Evolutionary conservation across 768 basidiomycete species (phyloP).

Genomic region (Clavaria fumosa): DNA sequence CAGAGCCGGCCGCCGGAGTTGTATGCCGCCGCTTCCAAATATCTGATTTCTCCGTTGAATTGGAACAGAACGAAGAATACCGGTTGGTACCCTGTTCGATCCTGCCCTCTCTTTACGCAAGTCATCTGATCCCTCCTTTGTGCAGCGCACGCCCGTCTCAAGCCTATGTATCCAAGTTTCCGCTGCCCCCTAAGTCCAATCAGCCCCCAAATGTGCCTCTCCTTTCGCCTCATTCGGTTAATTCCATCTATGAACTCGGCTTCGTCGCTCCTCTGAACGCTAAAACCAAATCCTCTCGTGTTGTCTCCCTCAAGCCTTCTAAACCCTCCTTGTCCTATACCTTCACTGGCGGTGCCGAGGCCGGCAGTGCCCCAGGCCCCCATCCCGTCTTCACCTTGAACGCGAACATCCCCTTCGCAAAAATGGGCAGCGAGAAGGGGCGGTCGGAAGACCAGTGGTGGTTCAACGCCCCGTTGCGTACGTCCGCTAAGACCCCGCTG

Average conservation of each 20-base stretch:
- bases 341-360: conserved; percentile 26
- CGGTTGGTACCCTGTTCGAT: conserved; percentile 27
- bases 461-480: conserved; percentile 24
- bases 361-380: conserved; percentile 20
- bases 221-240: conserved; percentile 38
- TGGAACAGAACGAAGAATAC: conserved; percentile 51
- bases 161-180: conserved; percentile 30
- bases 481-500: conserved; percentile 38
- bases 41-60: conserved; percentile 36
- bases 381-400: conserved; percentile 52
- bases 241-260: conserved; percentile 34
- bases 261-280: conserved; percentile 17
- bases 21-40: conserved; percentile 43
- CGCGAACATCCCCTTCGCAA: conserved; percentile 32
- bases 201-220: conserved; percentile 58
- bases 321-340: too few relatives aligned
- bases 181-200: conserved; percentile 34
- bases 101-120: conserved; percentile 1
- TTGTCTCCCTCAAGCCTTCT: conserved; percentile 38
- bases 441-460: conserved; percentile 22
- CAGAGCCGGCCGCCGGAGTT: conserved; percentile 30
- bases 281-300: conserved; percentile 16
- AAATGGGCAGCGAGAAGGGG: conserved; percentile 15
- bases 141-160: conserved; percentile 27
- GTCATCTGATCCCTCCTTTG: conserved; percentile 3